These are phyloP conservation scores for Corinectria fuckeliana DNA, from an alignment of 2,329 filamentous ascomycete genomes.

Conservation along the genomic window DNA sequence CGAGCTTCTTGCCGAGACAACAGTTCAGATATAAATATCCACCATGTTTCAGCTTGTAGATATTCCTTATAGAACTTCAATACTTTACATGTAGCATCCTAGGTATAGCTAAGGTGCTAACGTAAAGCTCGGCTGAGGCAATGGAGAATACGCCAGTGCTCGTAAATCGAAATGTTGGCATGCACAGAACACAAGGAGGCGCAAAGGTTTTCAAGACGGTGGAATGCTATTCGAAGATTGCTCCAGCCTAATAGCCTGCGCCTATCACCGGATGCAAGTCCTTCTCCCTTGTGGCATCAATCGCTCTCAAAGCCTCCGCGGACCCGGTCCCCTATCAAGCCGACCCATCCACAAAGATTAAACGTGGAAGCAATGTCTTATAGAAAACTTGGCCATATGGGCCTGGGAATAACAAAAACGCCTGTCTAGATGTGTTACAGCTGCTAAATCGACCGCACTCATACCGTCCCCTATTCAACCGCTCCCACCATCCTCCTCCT, in stretches of 20 bases:
- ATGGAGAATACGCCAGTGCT: no score
- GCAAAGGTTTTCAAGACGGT: no score
- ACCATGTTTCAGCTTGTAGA: conserved; percentile 72
- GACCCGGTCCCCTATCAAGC: background rate
- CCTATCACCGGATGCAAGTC: background rate
- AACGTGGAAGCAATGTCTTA: background rate
- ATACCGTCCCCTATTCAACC: background rate
- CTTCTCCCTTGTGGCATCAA: background rate
- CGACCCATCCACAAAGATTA: no score
- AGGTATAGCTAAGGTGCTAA: no score
- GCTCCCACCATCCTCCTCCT: background rate
- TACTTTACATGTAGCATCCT: conserved; percentile 52
- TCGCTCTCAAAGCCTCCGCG: background rate
- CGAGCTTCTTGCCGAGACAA: conserved; percentile 49
- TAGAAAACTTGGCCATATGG: background rate
- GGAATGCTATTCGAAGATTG: no score
- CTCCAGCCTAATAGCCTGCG: background rate
- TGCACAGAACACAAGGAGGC: no score
- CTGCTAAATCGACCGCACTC: background rate
- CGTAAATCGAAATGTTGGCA: no score
- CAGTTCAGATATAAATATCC: conserved; percentile 69
- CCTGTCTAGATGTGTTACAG: background rate
- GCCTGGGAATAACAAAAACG: background rate
- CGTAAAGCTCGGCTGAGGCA: no score
- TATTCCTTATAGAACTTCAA: conserved; percentile 73